phyloP scores from a whole-genome alignment of 1,139 yeast genomes.

The Zygoascus sp. region DNA sequence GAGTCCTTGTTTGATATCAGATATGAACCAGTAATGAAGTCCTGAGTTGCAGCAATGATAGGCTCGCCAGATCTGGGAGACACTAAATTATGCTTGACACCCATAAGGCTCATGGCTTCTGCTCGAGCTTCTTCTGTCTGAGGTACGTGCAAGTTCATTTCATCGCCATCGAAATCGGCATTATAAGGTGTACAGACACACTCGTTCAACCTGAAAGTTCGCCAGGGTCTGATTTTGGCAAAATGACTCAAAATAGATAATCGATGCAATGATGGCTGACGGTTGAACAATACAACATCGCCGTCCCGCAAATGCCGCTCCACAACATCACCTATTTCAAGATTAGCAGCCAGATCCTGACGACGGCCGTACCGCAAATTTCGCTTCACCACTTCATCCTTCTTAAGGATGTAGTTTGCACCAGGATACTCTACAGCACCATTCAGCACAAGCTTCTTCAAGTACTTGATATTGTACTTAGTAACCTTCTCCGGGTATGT shows the following conservation, averaged over 20 bases:
- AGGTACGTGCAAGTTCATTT: slow-evolving; percentile 98
- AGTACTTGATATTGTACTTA: slow-evolving; percentile 73
- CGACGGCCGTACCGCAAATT: slow-evolving; percentile 88
- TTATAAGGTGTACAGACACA: slow-evolving; percentile 99
- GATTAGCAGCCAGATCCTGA: slow-evolving; percentile 64
- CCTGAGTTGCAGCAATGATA: slow-evolving; percentile 98
- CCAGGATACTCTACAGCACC: slow-evolving; percentile 95
- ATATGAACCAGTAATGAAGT: slow-evolving; percentile 95
- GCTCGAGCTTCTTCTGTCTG: slow-evolving; percentile 99
- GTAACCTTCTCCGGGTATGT: slow-evolving; percentile 97
- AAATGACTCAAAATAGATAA: slow-evolving; percentile 90
- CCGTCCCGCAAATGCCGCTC: slow-evolving; percentile 98
- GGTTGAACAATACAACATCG: slow-evolving; percentile 88
- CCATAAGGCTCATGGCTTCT: slow-evolving; percentile 96
- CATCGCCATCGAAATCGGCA: slow-evolving; percentile 99
- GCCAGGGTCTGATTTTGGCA: slow-evolving; percentile 96
- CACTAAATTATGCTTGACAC: slow-evolving; percentile 87
- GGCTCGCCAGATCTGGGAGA: slow-evolving; percentile 99
- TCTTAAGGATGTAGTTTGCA: slow-evolving; percentile 84
- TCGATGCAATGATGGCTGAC: slow-evolving; percentile 97
- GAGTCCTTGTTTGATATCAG: slow-evolving; percentile 90
- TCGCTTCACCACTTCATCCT: slow-evolving; percentile 79
- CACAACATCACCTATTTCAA: slow-evolving; percentile 88
- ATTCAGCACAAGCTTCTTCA: slow-evolving; percentile 66
- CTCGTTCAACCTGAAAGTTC: slow-evolving; percentile 94